Evolutionary conservation across 495 filamentous ascomycete genomes (phyloP).

Genomic region (Aspergillus homomorphus): DNA sequence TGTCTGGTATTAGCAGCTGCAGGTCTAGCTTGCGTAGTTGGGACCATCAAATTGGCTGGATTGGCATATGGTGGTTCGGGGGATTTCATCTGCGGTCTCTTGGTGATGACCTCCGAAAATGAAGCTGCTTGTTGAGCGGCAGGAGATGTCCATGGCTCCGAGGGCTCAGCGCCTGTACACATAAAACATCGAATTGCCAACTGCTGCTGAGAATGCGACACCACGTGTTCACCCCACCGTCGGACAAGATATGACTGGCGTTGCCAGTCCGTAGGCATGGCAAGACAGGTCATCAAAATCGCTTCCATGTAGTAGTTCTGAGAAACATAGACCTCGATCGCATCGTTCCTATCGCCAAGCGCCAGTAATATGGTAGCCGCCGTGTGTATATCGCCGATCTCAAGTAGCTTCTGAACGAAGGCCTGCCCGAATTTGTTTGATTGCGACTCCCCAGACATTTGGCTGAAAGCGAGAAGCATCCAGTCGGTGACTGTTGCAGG

Average conservation of each 20-base stretch:
- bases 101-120: slow-evolving; percentile 31
- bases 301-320: slow-evolving; percentile 91
- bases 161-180: slow-evolving; percentile 71
- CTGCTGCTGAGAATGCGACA: slow-evolving; percentile 80
- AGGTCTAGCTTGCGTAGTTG: slow-evolving; percentile 27
- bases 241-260: slow-evolving; percentile 80
- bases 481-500: slow-evolving; percentile 87
- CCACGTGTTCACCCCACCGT: slow-evolving; percentile 92
- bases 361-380: slow-evolving; percentile 88
- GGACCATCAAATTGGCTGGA: slow-evolving; percentile 25
- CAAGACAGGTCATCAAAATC: slow-evolving; percentile 71
- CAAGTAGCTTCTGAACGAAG: slow-evolving; percentile 86
- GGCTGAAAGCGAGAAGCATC: slow-evolving; percentile 93
- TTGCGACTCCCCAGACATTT: slow-evolving; percentile 73
- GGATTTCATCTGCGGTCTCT: slow-evolving; percentile 46
- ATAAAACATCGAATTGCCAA: slow-evolving; percentile 91
- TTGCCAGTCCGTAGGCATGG: slow-evolving; percentile 80
- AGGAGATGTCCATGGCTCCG: slow-evolving; percentile 82
- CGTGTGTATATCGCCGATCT: slow-evolving; percentile 86
- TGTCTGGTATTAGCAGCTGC: slow-evolving; percentile 25
- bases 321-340: slow-evolving; percentile 93
- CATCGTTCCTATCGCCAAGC: slow-evolving; percentile 89
- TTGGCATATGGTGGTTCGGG: slow-evolving; percentile 33
- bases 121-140: slow-evolving; percentile 64
- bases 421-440: slow-evolving; percentile 88